Evolutionary conservation across 2,329 filamentous ascomycete genomes (phyloP), one percentile per base, ranked within the genome.

Genomic region (Penicillium sp.): DNA sequence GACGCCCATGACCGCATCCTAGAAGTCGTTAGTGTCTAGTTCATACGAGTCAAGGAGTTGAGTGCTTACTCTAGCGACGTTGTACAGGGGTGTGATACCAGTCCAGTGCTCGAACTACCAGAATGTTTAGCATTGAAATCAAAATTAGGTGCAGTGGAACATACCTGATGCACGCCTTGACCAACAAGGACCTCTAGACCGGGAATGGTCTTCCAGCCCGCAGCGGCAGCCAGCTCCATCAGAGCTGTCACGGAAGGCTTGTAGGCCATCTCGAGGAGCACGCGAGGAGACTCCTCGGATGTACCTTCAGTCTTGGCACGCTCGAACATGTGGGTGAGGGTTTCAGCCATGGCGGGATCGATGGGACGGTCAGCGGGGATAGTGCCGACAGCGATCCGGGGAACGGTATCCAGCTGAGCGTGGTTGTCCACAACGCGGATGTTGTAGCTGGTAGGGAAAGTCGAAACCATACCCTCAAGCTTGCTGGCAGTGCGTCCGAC

Each of bases 211-310:
- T 79, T 83, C 95, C 95, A 99, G 3, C 88, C 88, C 13, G 84
- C 84, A 64, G 89, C 84, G 66, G 87, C 82, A 2, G 93, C 93
- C 71, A 97, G 79, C 71, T 90, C 84, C 87, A 98, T 97, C 64
- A 96, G 76, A 8, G 88, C 85, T 4, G 95, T 99, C 52, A 90
- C 83, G 0, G 84, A 81, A 21, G 95, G 95, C 75, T 93, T 96
- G 76, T 99, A 99, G 2, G 95, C 93, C 93, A 99, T 96, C 75
- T 99, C 95, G 3, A 98, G 78, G 59, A 98, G 76, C 13, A 95
- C 84, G 21, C 84, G 83, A 26, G 75, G 76, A 6, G 74, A 75
- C 51, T 76, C 75, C 9, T 44, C 49, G 66, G 54, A 68, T 59
- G 68, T 72, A 61, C 65, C 71, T 60, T 24, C 56, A 59, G 56